These are phyloP conservation scores for Silene noctiflora DNA, from an alignment of 179 eudicot genomes.

Conservation along the genomic window DNA sequence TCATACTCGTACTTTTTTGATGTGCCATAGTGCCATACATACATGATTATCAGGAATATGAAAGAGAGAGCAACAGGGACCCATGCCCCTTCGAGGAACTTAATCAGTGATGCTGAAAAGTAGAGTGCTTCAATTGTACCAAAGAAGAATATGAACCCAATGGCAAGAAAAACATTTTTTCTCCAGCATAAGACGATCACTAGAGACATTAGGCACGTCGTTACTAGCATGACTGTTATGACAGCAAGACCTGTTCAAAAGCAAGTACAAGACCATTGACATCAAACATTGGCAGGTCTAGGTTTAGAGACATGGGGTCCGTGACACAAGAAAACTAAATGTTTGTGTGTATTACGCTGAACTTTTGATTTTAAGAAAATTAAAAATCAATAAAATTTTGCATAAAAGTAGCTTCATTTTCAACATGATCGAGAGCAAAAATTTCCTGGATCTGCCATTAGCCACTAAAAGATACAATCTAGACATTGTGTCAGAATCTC, in stretches of 20 bases:
- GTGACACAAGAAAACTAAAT: too few species aligned
- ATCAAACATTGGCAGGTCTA: neutral
- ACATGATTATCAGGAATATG: conserved; percentile 59
- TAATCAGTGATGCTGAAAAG: conserved; percentile 60
- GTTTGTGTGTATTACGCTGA: too few species aligned
- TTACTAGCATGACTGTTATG: conserved; percentile 67
- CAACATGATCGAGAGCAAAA: too few species aligned
- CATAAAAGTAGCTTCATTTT: too few species aligned
- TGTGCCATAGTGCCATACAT: conserved; percentile 83
- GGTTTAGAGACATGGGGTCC: neutral
- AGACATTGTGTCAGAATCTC: too few species aligned
- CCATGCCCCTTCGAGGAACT: conserved; percentile 77
- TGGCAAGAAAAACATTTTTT: conserved; percentile 45
- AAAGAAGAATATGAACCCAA: conserved; percentile 62
- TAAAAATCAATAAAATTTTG: too few species aligned
- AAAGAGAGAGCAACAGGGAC: conserved; percentile 50
- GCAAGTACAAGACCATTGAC: neutral
- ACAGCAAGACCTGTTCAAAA: conserved; percentile 63
- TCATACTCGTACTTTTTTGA: conserved; percentile 69
- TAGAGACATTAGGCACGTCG: conserved; percentile 82
- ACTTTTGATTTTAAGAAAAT: too few species aligned
- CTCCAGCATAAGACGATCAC: conserved; percentile 75
- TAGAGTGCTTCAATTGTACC: conserved; percentile 73
- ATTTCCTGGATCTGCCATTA: too few species aligned
- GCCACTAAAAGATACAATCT: too few species aligned